A percentile compares a stretch with the other conserved stretches of the same genome.
Evolutionary conservation across 2,329 filamentous ascomycete species (phyloP).

Genomic region (Fusarium drepaniforme): DNA sequence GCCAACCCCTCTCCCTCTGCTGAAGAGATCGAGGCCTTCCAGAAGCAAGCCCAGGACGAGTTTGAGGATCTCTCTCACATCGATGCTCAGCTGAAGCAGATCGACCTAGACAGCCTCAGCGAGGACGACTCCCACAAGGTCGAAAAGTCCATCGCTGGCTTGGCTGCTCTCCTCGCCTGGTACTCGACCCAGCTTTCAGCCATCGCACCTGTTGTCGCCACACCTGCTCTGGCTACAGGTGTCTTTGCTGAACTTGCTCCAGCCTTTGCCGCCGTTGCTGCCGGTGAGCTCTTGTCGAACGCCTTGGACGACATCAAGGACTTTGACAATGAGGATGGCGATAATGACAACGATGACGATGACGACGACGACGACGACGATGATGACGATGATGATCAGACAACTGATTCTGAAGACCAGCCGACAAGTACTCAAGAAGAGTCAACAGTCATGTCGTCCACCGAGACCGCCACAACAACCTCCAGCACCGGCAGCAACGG

Average conservation of each 20-base stretch:
- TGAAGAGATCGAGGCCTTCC: constrained; percentile 5
- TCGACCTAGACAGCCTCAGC: constrained; percentile 7
- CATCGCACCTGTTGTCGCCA: constrained; percentile 1
- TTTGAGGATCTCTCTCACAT: constrained; percentile 1
- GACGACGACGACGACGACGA: constrained; percentile 13
- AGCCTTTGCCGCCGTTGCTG: constrained; percentile 8
- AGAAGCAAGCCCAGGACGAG: constrained; percentile 9
- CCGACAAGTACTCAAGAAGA: constrained; percentile 2
- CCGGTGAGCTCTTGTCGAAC: neutral
- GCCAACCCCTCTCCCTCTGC: constrained; percentile 15
- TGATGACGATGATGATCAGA: constrained; percentile 1
- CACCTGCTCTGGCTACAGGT: constrained; percentile 1
- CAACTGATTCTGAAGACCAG: neutral
- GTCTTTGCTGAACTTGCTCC: constrained; percentile 14
- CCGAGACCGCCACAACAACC: neutral
- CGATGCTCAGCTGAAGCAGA: constrained; percentile 2
- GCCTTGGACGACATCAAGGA: constrained; percentile 12
- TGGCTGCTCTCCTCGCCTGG: constrained; percentile 10
- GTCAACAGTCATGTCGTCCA: constrained; percentile 5
- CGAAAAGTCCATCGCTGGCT: neutral
- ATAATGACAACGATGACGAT: neutral
- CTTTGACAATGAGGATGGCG: constrained; percentile 1
- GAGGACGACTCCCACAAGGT: constrained; percentile 10
- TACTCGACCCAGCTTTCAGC: neutral
- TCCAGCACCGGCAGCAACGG: neutral